Conservation (phyloP, 108 stramenopile species). For the Cyclotella baltica region DNA sequence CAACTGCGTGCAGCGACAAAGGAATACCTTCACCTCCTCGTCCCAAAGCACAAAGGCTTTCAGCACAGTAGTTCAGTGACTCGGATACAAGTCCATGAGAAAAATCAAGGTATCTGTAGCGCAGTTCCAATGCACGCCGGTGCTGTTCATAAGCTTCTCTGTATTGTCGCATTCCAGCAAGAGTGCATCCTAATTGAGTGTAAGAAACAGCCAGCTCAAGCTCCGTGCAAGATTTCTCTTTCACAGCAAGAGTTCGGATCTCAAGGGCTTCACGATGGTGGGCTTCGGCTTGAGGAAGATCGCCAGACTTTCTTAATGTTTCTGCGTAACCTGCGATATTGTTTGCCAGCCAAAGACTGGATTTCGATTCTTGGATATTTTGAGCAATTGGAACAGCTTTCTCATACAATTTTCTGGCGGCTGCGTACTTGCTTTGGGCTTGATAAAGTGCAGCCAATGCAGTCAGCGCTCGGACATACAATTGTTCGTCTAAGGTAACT, state of each 20-base stretch:
- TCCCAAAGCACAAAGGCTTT: conserved; percentile 53
- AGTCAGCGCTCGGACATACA: conserved; percentile 52
- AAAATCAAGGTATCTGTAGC: conserved; percentile 55
- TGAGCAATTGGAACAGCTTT: conserved; percentile 55
- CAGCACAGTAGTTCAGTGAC: conserved; percentile 58
- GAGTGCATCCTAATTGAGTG: conserved; percentile 58
- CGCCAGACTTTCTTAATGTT: conserved; percentile 52
- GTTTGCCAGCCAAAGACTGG: conserved; percentile 54
- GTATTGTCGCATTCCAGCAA: conserved; percentile 45
- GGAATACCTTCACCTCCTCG: conserved; percentile 56
- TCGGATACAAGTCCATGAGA: conserved; percentile 56
- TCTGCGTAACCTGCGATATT: conserved; percentile 60
- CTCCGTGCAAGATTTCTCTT: conserved; percentile 55
- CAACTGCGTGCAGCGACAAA: conserved; percentile 54
- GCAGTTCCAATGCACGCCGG: conserved; percentile 37
- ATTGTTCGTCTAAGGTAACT: conserved; percentile 34
- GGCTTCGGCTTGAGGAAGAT: conserved; percentile 51
- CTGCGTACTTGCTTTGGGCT: conserved; percentile 52
- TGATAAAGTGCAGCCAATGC: conserved; percentile 51
- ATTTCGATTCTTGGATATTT: conserved; percentile 57
- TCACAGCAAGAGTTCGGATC: conserved; percentile 50
- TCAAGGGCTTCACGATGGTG: conserved; percentile 53
- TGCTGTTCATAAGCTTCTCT: conserved; percentile 53
- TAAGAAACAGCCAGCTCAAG: conserved; percentile 58
- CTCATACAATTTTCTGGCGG: conserved; percentile 48